Base-by-base conservation (phyloP, 2,329 filamentous ascomycete genomes). In the Verticillium dahliae region DNA sequence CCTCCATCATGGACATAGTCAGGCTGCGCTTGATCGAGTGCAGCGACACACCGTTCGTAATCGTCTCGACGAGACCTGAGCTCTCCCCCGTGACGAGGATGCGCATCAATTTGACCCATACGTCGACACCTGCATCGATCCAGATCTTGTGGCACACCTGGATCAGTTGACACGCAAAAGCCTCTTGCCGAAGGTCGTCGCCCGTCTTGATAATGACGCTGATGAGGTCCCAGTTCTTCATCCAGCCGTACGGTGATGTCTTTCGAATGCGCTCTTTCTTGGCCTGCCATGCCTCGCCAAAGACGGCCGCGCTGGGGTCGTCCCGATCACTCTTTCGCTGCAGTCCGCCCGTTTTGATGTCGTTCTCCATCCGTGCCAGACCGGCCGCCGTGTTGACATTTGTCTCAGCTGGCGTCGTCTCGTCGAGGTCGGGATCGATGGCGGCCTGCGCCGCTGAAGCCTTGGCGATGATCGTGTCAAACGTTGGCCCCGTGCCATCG, bases 21-120 rank as follows among this genome's bases (percentile, higher is more conserved):
- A 95, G 78, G 70, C 88, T 92, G 65, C 91, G 87, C 75, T 95
- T 94, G 65, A 95, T 81, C 2, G 90, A 93, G 74, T 95, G 91
- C 56, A 95, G 79, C n/a, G 90, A 94, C 13, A 95, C 90, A 55
- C 91, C 91, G 67, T 93, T 94, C 45, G 90, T 93, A 69, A 95
- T 95, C 5, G 91, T 95, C 77, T 95, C 91, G 67, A 95, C 91
- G 56, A 95, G 82, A 3, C 91, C 91, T 1, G 90, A 93, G 9
- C 89, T 91, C 76, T 94, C 91, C 63, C 91, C 91, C 5, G 90
- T 94, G 50, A 95, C 91, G 59, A 95, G 78, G 60, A 95, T 95
- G 60, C 90, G 86, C 91, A 95, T 95, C 62, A 89, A 81, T 75
- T 93, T 93, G 22, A 93, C 90, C 91, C 91, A 95, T n/a, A 95